These are phyloP conservation scores for Rhizophagus prolifer DNA, from an alignment of 192 early-diverging fungal genomes.

Conservation along the genomic window DNA sequence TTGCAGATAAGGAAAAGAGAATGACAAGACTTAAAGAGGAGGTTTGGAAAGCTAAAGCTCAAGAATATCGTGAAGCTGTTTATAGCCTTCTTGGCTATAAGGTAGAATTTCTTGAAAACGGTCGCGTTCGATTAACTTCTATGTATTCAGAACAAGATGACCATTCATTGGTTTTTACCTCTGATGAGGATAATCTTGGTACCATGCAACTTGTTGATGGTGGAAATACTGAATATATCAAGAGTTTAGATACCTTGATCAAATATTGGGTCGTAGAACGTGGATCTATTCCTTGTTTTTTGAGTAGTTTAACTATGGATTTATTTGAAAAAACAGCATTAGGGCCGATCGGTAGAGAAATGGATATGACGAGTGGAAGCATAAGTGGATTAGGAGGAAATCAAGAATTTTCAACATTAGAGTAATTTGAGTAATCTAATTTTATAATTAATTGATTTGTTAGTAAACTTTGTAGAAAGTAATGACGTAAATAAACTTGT, in stretches of 20 bases:
- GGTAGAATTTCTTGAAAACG: conserved; percentile 66
- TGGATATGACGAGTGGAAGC: not conserved
- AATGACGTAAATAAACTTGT: too few relatives aligned
- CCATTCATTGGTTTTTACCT: conserved; percentile 74
- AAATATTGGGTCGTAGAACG: conserved; percentile 67
- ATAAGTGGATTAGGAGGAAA: not conserved
- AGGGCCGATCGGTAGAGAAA: conserved; percentile 1
- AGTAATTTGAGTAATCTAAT: not conserved
- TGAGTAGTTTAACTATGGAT: conserved; percentile 72
- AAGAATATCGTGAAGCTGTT: conserved; percentile 75
- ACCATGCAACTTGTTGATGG: conserved; percentile 70
- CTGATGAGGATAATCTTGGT: conserved; percentile 62
- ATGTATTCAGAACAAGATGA: conserved; percentile 60
- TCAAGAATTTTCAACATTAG: not conserved
- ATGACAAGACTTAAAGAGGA: conserved; percentile 68
- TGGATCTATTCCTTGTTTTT: conserved; percentile 78
- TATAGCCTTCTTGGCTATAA: conserved; percentile 71
- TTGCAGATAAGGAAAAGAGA: conserved; percentile 68
- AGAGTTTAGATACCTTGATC: conserved; percentile 55
- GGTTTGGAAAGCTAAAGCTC: conserved; percentile 64
- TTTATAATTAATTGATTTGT: too few relatives aligned
- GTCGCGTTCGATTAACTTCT: conserved; percentile 73
- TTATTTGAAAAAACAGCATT: conserved; percentile 50
- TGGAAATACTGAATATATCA: conserved; percentile 59
- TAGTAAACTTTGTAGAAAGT: too few relatives aligned